Evolutionary conservation across 1,139 yeast species (phyloP), one percentile per base, ranked within the genome.

Genomic region (Suzukiozyma palmioleophila): DNA sequence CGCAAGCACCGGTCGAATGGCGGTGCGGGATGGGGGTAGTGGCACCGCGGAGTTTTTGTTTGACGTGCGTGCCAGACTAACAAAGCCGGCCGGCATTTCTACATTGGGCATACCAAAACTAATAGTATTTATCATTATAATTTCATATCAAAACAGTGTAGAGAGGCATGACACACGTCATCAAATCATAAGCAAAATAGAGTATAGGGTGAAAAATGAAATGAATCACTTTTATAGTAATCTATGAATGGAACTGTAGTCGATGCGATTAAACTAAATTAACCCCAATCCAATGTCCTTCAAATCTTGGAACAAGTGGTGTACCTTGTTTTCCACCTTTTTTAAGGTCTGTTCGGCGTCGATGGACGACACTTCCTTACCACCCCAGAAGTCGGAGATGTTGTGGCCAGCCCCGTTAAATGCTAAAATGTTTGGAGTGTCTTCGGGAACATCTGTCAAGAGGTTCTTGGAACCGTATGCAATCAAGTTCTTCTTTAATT

Each of bases 381-480:
- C 47, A 37, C 59, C 65, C 94, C 95, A 87, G 78, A 86, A 84
- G 38, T 71, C 75, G 44, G 81, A 70, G 61, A 87, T 65, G 64
- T 84, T 84, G 62, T 80, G 79, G 52, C 96, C 96, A 49, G 83
- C 97, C 66, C 98, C 98, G 61, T 92, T 92, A 77, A 71, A 92
- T 40, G 90, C 90, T 66, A 92, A 78, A 46, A 84, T 66, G 69
- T 92, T 92, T 53, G 96, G 96, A 40, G 97, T 86, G 43, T 80
- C 90, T 26, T 65, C 75, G 49, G 95, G 94, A 49, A 90, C 69
- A 54, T 84, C 95, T 39, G 74, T 54, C 56, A 92, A 73, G 35
- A 73, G 70, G 50, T 74, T 79, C 57, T 78, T 73, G 36, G 97
- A 82, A 55, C 95, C 94, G 62, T 70, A 90, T 40, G 81, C 76